phyloP scores from a whole-genome alignment of 768 basidiomycete genomes.

The Lentinula aciculospora region DNA sequence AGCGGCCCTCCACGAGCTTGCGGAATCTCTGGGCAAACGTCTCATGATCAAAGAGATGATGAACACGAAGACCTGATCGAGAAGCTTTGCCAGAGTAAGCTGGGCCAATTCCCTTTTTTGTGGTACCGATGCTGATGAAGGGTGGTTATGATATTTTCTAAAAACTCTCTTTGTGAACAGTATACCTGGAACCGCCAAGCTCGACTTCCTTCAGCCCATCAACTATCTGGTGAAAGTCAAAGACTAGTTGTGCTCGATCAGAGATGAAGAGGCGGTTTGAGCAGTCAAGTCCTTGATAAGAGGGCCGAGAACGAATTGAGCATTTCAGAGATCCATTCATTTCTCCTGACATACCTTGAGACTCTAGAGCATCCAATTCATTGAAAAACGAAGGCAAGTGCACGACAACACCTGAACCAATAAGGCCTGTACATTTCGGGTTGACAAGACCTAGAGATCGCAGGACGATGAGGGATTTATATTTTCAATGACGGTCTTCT shows the following conservation, averaged over 20 bases:
- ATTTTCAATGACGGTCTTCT: slow-evolving; percentile 20
- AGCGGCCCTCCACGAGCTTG: slow-evolving; percentile 91
- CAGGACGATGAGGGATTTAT: slow-evolving; percentile 37
- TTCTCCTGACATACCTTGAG: slow-evolving; percentile 56
- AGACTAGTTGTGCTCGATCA: slow-evolving; percentile 94
- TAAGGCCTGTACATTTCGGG: slow-evolving; percentile 75
- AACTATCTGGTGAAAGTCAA: slow-evolving; percentile 99
- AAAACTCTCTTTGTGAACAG: background rate
- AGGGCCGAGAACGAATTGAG: background rate
- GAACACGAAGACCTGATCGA: slow-evolving; percentile 90
- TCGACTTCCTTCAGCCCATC: slow-evolving; percentile 98
- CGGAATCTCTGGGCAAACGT: slow-evolving; percentile 90
- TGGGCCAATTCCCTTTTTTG: slow-evolving; percentile 97
- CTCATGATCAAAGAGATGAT: slow-evolving; percentile 88
- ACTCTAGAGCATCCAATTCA: slow-evolving; percentile 82
- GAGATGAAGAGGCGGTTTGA: slow-evolving; percentile 84
- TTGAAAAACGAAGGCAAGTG: slow-evolving; percentile 93
- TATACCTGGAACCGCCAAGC: slow-evolving; percentile 79
- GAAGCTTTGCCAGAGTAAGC: slow-evolving; percentile 98
- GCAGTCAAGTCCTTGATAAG: slow-evolving; percentile 76
- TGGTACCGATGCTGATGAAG: slow-evolving; percentile 81
- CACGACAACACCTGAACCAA: slow-evolving; percentile 94
- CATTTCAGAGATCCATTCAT: background rate
- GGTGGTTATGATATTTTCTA: background rate
- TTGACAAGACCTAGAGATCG: slow-evolving; percentile 54